Base-by-base conservation (phyloP, 1,139 yeast species). In the Blastobotrys buckinghamii region DNA sequence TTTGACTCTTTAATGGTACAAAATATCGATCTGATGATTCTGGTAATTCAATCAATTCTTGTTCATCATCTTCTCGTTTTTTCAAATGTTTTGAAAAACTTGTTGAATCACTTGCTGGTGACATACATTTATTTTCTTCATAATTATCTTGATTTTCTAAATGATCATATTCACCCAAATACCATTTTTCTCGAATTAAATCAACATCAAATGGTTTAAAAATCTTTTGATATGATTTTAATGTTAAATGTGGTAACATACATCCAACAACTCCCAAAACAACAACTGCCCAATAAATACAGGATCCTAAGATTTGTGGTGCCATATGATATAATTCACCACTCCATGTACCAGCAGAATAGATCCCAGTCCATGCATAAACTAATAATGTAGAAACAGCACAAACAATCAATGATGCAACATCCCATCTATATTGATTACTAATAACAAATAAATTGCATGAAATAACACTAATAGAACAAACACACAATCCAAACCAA, bases 361-460 rank as follows among this genome's bases (percentile, higher is more conserved):
- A 92, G 44, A 90, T 73, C 45, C 96, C 96, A 1, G 96, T 82
- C 97, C 97, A 90, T 50, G 79, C 81, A 65, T 80, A 85, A 44
- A 88, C 73, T 44, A 89, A 61, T 51, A 89, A 61, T 50, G 81
- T 76, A 7, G 96, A 85, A 39, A 90, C 61, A 9, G 71, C 69
- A 50, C 80, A 78, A 60, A 87, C 75, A 48, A 85, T 62, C 17
- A 75, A 59, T 4, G 90, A 79, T 49, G 88, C 70, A 95, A 95
- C 88, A 68, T 92, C 98, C 98, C 98, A 92, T 62, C 95, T 77
- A 63, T 81, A 81, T 67, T 88, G 95, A 64, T 89, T 95, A 57
- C 84, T 67, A 60, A 88, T 63, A 46, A 92, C 82, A 69, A 84
- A 90, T 13, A 80, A 58, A 65, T 92, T 87, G 69, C 96, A 88